A percentile compares a stretch with the other conserved stretches of the same genome.
These are phyloP conservation scores for Gyrodon lividus DNA, from an alignment of 768 basidiomycete species.

Conservation along the genomic window DNA sequence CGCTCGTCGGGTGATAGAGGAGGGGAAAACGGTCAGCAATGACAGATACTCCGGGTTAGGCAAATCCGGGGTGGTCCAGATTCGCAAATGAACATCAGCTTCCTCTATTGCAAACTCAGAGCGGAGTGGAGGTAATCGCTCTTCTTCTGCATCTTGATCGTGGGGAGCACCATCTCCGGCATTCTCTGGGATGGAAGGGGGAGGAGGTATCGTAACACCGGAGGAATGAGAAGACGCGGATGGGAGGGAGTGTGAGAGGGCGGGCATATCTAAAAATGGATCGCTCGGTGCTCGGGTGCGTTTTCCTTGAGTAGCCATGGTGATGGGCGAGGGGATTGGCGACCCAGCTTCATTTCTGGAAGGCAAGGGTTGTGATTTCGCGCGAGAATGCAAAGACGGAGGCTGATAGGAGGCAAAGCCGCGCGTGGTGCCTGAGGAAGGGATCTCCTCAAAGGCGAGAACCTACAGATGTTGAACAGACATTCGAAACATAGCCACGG, in stretches of 20 bases:
- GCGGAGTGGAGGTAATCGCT: constrained; percentile 32
- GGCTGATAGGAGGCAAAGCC: constrained; percentile 38
- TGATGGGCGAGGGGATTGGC: constrained; percentile 40
- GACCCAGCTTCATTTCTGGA: constrained; percentile 23
- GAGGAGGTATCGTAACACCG: constrained; percentile 29
- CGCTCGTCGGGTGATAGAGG: constrained; percentile 68
- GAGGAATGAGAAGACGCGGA: constrained; percentile 53
- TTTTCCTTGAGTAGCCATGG: constrained; percentile 50
- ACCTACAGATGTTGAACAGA: constrained; percentile 39
- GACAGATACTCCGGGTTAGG: constrained; percentile 69
- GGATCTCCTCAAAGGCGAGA: constrained; percentile 74
- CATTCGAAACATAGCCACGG: constrained; percentile 8
- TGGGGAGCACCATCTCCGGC: constrained; percentile 44
- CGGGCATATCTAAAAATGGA: constrained; percentile 74
- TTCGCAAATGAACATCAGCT: constrained; percentile 54
- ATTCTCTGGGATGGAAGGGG: constrained; percentile 33
- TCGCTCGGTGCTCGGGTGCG: constrained; percentile 75
- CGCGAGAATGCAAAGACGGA: constrained; percentile 48
- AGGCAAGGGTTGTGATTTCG: constrained; percentile 54
- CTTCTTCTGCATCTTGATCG: constrained; percentile 33
- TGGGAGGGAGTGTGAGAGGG: constrained; percentile 52
- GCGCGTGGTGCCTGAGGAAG: constrained; percentile 33
- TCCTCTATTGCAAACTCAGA: constrained; percentile 33
- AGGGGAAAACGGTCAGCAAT: constrained; percentile 72
- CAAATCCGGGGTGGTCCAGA: constrained; percentile 82